phyloP scores from a whole-genome alignment of 768 basidiomycete genomes.

The Boletus rufocinnamomeus region DNA sequence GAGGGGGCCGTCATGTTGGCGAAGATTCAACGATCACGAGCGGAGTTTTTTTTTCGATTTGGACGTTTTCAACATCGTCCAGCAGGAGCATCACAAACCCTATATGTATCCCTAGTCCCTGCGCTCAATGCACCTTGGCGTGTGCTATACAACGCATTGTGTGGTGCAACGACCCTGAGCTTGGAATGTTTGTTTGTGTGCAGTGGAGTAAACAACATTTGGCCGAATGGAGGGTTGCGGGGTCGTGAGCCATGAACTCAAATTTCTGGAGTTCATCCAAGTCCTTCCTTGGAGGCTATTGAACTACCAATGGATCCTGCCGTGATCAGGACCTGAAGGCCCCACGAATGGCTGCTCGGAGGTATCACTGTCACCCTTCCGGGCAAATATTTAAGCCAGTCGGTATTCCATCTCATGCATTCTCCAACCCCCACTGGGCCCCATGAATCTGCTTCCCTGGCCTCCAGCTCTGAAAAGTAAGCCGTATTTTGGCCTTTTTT shows the following conservation, averaged over 20 bases:
- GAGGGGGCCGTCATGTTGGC: neutral
- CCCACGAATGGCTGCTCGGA: too few relatives aligned
- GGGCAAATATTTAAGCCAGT: conserved; percentile 2
- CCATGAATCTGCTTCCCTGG: conserved; percentile 10
- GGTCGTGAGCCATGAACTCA: too few relatives aligned
- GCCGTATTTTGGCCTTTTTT: neutral
- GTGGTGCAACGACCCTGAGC: neutral
- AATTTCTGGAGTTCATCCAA: too few relatives aligned
- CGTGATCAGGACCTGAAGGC: too few relatives aligned
- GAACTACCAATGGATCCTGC: too few relatives aligned
- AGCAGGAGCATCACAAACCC: neutral
- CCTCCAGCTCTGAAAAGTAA: conserved; percentile 18
- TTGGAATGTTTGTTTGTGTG: too few relatives aligned
- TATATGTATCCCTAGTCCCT: conserved; percentile 8
- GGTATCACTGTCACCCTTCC: neutral
- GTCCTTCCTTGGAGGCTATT: too few relatives aligned
- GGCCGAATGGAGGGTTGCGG: too few relatives aligned
- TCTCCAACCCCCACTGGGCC: neutral
- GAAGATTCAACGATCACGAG: conserved; percentile 60
- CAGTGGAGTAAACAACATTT: too few relatives aligned
- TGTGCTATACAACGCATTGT: neutral
- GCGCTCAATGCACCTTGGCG: neutral
- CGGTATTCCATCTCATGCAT: neutral
- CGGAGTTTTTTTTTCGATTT: conserved; percentile 17
- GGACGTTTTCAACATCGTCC: conserved; percentile 39